Base-by-base conservation (phyloP, 805 yeast genomes). In the Zygoascus bituminiphila region DNA sequence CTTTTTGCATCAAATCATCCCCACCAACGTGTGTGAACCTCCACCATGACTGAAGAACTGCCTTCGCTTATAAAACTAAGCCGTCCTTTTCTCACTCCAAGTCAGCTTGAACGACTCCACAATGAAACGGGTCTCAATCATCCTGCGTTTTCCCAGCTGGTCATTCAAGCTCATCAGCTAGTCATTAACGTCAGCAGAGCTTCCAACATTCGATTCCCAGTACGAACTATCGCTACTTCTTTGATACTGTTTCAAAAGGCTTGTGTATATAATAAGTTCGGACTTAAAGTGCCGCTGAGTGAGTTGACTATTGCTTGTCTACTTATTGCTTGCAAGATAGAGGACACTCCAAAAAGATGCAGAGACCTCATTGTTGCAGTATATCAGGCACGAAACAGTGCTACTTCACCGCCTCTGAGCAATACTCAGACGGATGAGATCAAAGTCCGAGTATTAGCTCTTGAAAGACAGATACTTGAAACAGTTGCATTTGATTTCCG, bases 401-500 rank as follows among this genome's bases (percentile, higher is more conserved):
- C 35, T 3, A 8, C 22, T 3, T 17, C 25, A 9, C 47, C 39
- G 12, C 21, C 21, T 6, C 42, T 23, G 22, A 10, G 26, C 10
- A 26, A 22, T 47, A 44, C 5, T 12, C 48, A 33, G 49, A 50
- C 75, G 7, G 91, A 84, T 21, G 70, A 67, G 23, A 81, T 79
- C 55, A 72, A 82, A 48, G 77, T 73, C 55, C 70, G 73, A 36
- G 68, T 85, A 1, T 65, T 86, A 56, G 69, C 69, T 15, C 57
- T 82, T 33, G 96, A 88, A 62, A 79, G 81, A 55, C 81, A 78
- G 59, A 69, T 88, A 44, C 68, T 89, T 54, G 95, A 88, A 59
- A 73, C 85, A 1, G 76, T 84, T 54, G 78, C 83, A 20, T 89
- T 88, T 60, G 96, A 88, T 62, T 86, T 87, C 58, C 73, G 94